These are phyloP conservation scores for Apodospora peruviana DNA, from an alignment of 495 filamentous ascomycete genomes.

Conservation along the genomic window DNA sequence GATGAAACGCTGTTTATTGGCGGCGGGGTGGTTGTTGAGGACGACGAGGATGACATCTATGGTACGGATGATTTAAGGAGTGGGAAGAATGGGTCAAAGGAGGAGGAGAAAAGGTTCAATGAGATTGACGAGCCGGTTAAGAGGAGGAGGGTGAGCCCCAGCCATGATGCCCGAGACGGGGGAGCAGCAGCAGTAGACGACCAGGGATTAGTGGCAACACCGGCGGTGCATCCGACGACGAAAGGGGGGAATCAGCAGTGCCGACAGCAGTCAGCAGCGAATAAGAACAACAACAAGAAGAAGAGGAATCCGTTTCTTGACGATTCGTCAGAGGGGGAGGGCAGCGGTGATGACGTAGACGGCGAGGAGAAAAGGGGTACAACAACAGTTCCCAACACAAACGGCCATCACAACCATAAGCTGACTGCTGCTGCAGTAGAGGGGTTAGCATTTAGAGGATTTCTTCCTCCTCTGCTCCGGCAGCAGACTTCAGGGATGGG, in stretches of 20 bases:
- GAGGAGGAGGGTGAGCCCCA: conserved; percentile 31
- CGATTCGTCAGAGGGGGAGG: conserved; percentile 17
- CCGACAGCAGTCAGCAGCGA: not conserved
- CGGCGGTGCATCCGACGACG: conserved; percentile 3
- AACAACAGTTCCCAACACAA: not conserved
- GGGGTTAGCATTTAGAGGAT: too few species aligned
- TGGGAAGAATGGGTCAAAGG: conserved; percentile 15
- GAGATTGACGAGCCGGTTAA: conserved; percentile 42
- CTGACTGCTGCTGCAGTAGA: not conserved
- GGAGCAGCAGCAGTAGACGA: not conserved
- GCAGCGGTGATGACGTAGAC: conserved; percentile 1
- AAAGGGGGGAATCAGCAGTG: not conserved
- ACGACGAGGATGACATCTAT: conserved; percentile 8
- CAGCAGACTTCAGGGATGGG: too few species aligned
- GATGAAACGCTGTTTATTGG: conserved; percentile 29
- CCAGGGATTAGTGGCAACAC: not conserved
- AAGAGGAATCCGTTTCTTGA: conserved; percentile 24
- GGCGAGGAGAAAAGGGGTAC: not conserved
- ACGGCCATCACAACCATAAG: not conserved
- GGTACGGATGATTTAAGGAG: conserved; percentile 23
- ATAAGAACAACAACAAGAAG: conserved; percentile 9
- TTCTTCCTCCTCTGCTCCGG: too few species aligned
- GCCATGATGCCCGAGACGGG: too few species aligned
- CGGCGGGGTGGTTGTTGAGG: not conserved
- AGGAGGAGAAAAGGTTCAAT: conserved; percentile 42